Evolutionary conservation across 176 grass and related monocot genomes (phyloP), one percentile per base, ranked within the genome.

Genomic region (Paspalum notatum): DNA sequence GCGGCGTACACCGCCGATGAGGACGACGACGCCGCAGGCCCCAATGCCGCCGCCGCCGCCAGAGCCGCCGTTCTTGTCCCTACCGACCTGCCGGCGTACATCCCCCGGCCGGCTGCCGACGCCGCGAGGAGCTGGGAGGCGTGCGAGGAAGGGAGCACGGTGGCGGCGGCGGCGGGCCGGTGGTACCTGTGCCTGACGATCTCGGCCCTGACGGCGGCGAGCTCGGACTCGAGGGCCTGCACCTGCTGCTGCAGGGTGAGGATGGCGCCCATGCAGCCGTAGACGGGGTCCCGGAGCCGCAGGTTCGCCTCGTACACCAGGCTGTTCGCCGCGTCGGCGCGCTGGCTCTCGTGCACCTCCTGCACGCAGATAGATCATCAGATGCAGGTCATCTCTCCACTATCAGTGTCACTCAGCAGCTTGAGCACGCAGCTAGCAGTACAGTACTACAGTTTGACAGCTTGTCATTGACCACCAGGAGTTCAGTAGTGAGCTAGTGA

Each of bases 301-400:
- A 99, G 79, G 71, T 90, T 95, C 17, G 96, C 93, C 83, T 99
- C 96, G 76, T 99, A 99, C 50, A 99, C 90, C 10, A 99, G 89
- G 79, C 93, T 99, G 68, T 91, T 99, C 3, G 93, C 91, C 57
- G 93, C 73, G 75, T 99, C 96, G 3, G 79, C 84, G 56, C 96
- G 80, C 87, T 99, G 96, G 86, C 82, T 91, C 84, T 95, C 93
- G 5, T 88, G 89, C 78, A 99, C 96, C 72, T 95, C 96, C 96
- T 98, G 84, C 75, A 69, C 5, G 7, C 32, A 20, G 38, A 40
- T 26, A 20, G 38, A 40, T 26, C 12, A 25, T n/a, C 42, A 32
- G 5, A 38, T 12, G 7, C 13, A 42, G 7, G 62, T 16, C 47
- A 46, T 27, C 76, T 42, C 66, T 38, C 3, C 32, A 32, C 2